Conservation (phyloP, 768 basidiomycete genomes). For the Paxillus involutus region DNA sequence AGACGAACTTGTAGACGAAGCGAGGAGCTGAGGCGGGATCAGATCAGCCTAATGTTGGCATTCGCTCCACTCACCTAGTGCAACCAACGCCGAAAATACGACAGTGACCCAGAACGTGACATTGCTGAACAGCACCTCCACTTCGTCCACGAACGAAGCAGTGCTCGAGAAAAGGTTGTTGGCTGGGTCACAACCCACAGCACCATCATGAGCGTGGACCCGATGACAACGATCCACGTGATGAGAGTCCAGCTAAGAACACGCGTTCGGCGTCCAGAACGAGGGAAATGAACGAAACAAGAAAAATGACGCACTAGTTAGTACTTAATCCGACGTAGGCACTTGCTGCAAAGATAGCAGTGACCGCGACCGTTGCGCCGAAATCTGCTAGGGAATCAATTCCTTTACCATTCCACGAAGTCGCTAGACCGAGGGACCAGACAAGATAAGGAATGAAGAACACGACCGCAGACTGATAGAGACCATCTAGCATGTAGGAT, state of each 20-base stretch:
- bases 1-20: slow-evolving; percentile 73
- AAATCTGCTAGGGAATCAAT: slow-evolving; percentile 84
- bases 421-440: slow-evolving; percentile 62
- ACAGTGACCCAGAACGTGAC: slow-evolving; percentile 85
- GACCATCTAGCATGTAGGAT: slow-evolving; percentile 91
- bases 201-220: slow-evolving; percentile 79
- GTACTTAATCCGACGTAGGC: slow-evolving; percentile 88
- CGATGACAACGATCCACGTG: slow-evolving; percentile 79
- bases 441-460: slow-evolving; percentile 84
- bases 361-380: slow-evolving; percentile 87
- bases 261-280: slow-evolving; percentile 2
- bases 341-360: slow-evolving; percentile 88
- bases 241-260: slow-evolving; percentile 72
- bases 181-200: slow-evolving; percentile 76
- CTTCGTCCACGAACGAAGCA: slow-evolving; percentile 71
- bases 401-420: slow-evolving; percentile 76
- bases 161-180: slow-evolving; percentile 73
- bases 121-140: slow-evolving; percentile 70
- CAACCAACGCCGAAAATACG: slow-evolving; percentile 63
- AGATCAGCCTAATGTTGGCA: slow-evolving; percentile 3
- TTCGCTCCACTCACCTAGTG: slow-evolving; percentile 57
- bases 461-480: slow-evolving; percentile 88
- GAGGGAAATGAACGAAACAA: not conserved
- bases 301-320: slow-evolving; percentile 65
- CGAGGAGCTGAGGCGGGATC: slow-evolving; percentile 62